Base-by-base conservation (phyloP, 768 basidiomycete genomes). In the Pleurotus salmoneostramineus region DNA sequence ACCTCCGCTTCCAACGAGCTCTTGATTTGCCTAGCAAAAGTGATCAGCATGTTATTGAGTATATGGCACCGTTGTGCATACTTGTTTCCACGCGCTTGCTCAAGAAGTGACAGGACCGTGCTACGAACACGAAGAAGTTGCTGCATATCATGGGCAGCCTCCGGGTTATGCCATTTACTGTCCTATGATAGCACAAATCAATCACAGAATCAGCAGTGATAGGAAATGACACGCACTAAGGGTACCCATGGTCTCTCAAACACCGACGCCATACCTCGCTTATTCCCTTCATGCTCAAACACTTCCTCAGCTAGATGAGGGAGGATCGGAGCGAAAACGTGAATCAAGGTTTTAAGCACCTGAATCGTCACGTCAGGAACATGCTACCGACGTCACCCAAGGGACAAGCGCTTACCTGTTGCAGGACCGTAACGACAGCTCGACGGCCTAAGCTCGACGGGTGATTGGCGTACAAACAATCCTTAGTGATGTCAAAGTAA, bases 221-320 rank as follows among this genome's bases (percentile, higher is more conserved):
- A 8, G 15, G 12, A 46, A 58, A 46, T 31, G 37, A 43, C 14
- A 72, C 86, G 35, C 63, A 93, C 94, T 59, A 91, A 65, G 21
- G 83, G 79, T 45, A 63, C 66, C 94, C 94, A 96, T n/a, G 72
- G 74, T 3, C 74, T 77, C 60, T 75, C 74, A 65, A 95, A 96
- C n/a, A 91, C 79, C 0, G 92, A 95, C 0, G 66, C 68, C 0
- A 62, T 67, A 33, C 75, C 66, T 4, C 66, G 63, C 48, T 72
- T 68, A 14, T 42, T 14, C 14, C 42, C 44, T 68, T 69, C 62
- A 21, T 76, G 72, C 32, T 81, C 77, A 63, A 91, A 80, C 56
- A 95, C 83, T 69, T 98, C 96, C 71, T 97, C 95, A 0, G 93
- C 90, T 4, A 97, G 81, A 66, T 96, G 91, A 6, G 96, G 96